Evolutionary conservation across 192 early-diverging fungal genomes (phyloP).

Genomic region (Mortierella alpina): DNA sequence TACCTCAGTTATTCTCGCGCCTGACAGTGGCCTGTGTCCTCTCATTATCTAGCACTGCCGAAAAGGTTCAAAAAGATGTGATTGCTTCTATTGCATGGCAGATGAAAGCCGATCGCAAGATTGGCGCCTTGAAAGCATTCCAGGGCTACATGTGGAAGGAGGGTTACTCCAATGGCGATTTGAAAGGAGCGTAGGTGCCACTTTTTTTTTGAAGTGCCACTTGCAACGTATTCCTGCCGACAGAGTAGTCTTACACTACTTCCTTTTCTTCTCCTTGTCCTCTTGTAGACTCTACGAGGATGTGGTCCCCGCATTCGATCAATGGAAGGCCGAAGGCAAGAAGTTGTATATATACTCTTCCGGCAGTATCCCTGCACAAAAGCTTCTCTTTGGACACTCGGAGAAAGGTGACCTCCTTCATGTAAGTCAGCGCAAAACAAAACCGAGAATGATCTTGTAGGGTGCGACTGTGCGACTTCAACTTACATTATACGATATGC

Average conservation of each 20-base stretch:
- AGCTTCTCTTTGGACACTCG: slow-evolving; percentile 88
- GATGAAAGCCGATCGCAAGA: slow-evolving; percentile 90
- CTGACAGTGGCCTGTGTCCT: neutral
- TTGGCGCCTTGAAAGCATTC: slow-evolving; percentile 87
- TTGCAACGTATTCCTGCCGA: neutral
- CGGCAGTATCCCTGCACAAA: slow-evolving; percentile 93
- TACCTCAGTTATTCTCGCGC: neutral
- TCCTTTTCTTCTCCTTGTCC: neutral
- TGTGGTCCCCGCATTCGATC: slow-evolving; percentile 80
- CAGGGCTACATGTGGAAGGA: slow-evolving; percentile 97
- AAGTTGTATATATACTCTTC: slow-evolving; percentile 96
- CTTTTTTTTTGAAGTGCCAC: neutral
- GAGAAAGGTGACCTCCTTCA: slow-evolving; percentile 81
- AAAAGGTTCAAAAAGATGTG: slow-evolving; percentile 64
- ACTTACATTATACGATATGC: neutral
- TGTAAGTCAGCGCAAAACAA: slow-evolving; percentile 31
- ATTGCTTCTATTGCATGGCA: slow-evolving; percentile 82
- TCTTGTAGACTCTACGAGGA: slow-evolving; percentile 82
- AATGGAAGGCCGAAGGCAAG: slow-evolving; percentile 71
- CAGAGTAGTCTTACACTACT: neutral
- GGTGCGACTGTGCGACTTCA: neutral
- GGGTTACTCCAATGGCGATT: slow-evolving; percentile 81
- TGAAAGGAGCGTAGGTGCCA: slow-evolving; percentile 78
- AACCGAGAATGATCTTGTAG: neutral
- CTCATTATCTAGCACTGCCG: slow-evolving; percentile 37